Evolutionary conservation across 169 alveolate species (phyloP).

Genomic region (Plasmodium vinckei): DNA sequence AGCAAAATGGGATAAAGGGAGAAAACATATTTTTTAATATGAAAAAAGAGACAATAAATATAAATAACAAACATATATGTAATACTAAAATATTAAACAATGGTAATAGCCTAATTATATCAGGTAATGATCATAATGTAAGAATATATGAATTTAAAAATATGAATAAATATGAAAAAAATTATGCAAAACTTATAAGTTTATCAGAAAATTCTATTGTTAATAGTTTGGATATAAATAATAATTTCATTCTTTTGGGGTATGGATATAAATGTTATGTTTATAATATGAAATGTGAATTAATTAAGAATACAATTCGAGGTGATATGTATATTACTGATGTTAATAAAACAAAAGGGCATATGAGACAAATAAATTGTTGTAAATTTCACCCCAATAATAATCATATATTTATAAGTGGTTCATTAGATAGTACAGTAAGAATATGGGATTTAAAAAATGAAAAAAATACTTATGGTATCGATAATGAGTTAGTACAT

Average conservation of each 20-base stretch:
- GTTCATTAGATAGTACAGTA: conserved; percentile 84
- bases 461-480: conserved; percentile 33
- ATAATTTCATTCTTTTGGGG: conserved; percentile 23
- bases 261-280: conserved; percentile 58
- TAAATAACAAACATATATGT: conserved; percentile 52
- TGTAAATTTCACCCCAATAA: conserved; percentile 76
- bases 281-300: conserved; percentile 67
- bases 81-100: conserved; percentile 12
- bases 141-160: conserved; percentile 50
- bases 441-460: conserved; percentile 79
- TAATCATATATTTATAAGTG: conserved; percentile 77
- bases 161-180: conserved; percentile 47
- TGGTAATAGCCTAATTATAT: conserved; percentile 33
- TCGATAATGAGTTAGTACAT: conserved; percentile 45
- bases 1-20: background rate
- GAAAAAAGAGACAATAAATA: conserved; percentile 40
- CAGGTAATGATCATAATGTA: conserved; percentile 53
- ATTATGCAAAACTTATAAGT: conserved; percentile 26
- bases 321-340: conserved; percentile 86
- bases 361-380: conserved; percentile 82
- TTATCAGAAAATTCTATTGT: conserved; percentile 53
- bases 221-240: conserved; percentile 29
- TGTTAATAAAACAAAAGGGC: conserved; percentile 83
- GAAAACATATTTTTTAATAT: background rate
- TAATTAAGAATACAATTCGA: conserved; percentile 78